These are phyloP conservation scores for Cicer judaicum DNA, from an alignment of 306 rosid genomes.

Conservation along the genomic window DNA sequence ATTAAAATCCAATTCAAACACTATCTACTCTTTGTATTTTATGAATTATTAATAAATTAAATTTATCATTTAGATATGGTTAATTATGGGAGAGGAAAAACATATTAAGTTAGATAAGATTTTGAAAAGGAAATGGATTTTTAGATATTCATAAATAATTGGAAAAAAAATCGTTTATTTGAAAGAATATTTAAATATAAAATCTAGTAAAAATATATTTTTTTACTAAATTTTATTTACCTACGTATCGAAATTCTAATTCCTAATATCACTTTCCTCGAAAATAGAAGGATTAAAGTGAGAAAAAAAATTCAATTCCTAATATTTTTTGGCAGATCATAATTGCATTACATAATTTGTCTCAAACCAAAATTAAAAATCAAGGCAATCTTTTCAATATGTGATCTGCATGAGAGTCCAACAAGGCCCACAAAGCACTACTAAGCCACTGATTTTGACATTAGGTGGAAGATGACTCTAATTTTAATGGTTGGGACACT, in stretches of 20 bases:
- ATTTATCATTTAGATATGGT: conserved; percentile 21
- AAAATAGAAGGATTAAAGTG: too few relatives aligned
- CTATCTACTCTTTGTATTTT: conserved; percentile 22
- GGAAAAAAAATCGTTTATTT: background rate
- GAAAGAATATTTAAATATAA: too few relatives aligned
- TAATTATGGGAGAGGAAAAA: conserved; percentile 12
- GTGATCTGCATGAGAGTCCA: conserved; percentile 41
- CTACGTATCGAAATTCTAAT: too few relatives aligned
- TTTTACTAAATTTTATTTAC: too few relatives aligned
- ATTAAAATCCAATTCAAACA: background rate
- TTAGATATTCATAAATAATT: conserved; percentile 7
- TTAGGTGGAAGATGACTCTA: conserved; percentile 41
- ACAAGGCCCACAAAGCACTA: conserved; percentile 49
- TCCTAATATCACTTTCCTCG: too few relatives aligned
- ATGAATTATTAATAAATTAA: background rate
- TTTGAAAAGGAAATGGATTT: background rate
- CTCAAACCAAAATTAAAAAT: conserved; percentile 30
- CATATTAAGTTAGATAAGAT: conserved; percentile 5
- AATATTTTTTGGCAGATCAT: conserved; percentile 13
- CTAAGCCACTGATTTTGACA: conserved; percentile 51
- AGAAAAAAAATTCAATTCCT: background rate
- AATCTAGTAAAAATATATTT: too few relatives aligned
- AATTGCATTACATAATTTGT: conserved; percentile 35
- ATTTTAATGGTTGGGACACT: conserved; percentile 41
- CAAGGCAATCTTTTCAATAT: conserved; percentile 39